A percentile compares a stretch with the other conserved stretches of the same genome.
Conservation (phyloP, 2,329 filamentous ascomycete genomes). For the Tolypocladium amazonense region DNA sequence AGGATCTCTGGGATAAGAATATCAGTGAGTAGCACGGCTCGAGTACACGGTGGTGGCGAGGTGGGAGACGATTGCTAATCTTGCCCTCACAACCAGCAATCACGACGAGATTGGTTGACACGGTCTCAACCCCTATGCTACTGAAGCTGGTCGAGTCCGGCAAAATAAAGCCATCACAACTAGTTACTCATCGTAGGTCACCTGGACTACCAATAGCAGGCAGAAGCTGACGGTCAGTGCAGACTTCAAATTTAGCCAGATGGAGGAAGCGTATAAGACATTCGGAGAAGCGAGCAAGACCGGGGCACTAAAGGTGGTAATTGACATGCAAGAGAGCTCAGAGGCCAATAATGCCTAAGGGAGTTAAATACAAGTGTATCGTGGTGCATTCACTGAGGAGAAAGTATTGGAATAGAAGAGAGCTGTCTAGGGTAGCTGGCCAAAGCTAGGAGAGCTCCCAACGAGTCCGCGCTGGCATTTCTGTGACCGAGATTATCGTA, state of each 20-base stretch:
- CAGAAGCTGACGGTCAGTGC: neutral
- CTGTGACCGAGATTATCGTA: too few relatives aligned
- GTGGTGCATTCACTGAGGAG: neutral
- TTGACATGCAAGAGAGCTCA: conserved; percentile 9
- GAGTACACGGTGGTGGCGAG: too few relatives aligned
- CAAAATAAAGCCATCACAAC: conserved; percentile 26
- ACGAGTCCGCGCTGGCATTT: too few relatives aligned
- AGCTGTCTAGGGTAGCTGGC: neutral
- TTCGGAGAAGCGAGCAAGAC: conserved; percentile 30
- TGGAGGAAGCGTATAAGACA: conserved; percentile 31
- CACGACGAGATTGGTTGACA: conserved; percentile 36
- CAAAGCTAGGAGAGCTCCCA: too few relatives aligned
- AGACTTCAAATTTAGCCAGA: conserved; percentile 31
- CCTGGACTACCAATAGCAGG: neutral
- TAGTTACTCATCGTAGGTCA: conserved; percentile 34
- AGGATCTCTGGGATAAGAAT: conserved; percentile 43
- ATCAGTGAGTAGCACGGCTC: conserved; percentile 27
- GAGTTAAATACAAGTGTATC: neutral
- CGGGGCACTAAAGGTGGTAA: conserved; percentile 31
- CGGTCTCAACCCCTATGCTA: conserved; percentile 35
- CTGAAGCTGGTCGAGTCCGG: conserved; percentile 31
- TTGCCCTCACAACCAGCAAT: conserved; percentile 22
- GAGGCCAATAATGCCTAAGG: too few relatives aligned
- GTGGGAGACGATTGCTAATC: neutral
- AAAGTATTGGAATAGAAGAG: neutral